Evolutionary conservation across 1,284 basidiomycete genomes (phyloP).

Genomic region (Cutaneotrichosporon sp.): DNA sequence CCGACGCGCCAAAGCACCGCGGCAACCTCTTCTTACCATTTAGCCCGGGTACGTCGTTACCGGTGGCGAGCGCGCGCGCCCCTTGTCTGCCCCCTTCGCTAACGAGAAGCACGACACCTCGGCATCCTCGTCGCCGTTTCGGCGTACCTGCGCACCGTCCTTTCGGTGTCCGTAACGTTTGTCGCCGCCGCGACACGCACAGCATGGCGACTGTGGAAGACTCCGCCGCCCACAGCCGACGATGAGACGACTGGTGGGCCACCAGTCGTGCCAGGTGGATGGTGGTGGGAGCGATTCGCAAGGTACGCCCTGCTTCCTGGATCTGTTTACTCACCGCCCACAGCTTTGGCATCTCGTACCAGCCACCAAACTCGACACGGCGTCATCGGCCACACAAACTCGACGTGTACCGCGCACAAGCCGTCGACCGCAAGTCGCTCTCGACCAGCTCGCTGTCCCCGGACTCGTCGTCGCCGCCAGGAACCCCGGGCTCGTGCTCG

Average conservation of each 20-base stretch:
- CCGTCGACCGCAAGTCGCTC: not conserved
- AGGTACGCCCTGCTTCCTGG: slow-evolving; percentile 1
- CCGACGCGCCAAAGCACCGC: slow-evolving; percentile 20
- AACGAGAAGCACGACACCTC: slow-evolving; percentile 14
- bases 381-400: slow-evolving; percentile 7
- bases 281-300: slow-evolving; percentile 16
- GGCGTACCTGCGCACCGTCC: slow-evolving; percentile 10
- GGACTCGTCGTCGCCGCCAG: slow-evolving; percentile 2
- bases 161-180: slow-evolving; percentile 5
- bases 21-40: slow-evolving; percentile 24
- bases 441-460: slow-evolving; percentile 5
- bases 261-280: not conserved
- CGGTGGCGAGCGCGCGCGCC: not conserved
- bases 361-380: not conserved
- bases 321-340: not conserved
- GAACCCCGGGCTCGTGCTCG: not conserved
- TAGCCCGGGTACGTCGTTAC: slow-evolving; percentile 21
- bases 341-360: slow-evolving; percentile 15
- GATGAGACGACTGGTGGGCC: not conserved
- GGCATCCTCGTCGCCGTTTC: slow-evolving; percentile 18
- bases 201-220: slow-evolving; percentile 6
- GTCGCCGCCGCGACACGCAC: slow-evolving; percentile 6
- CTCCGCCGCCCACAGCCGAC: not conserved
- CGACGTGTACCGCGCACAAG: slow-evolving; percentile 15
- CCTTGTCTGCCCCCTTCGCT: not conserved